Conservation (phyloP, 2,329 filamentous ascomycete genomes). For the Fusarium sp. region DNA sequence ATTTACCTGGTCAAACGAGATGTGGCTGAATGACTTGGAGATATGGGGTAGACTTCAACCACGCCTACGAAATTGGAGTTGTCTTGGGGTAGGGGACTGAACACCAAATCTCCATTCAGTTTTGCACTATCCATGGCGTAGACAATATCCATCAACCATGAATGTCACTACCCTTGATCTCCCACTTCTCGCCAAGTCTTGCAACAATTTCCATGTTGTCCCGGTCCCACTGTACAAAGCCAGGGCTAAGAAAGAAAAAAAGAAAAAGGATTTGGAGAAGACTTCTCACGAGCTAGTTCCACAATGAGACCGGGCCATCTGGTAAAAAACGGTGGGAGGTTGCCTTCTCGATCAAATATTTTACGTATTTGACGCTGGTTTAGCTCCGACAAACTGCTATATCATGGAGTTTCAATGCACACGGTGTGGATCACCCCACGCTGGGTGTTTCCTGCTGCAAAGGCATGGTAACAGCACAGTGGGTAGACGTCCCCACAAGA, state of each 20-base stretch:
- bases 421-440: conserved; percentile 21
- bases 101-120: conserved; percentile 11
- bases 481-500: conserved; percentile 20
- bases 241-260: conserved; percentile 13
- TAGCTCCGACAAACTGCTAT: conserved; percentile 7
- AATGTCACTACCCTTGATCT: conserved; percentile 19
- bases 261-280: conserved; percentile 15
- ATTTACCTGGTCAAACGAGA: conserved; percentile 25
- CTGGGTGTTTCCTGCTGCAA: conserved; percentile 24
- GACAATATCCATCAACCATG: conserved; percentile 7
- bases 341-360: conserved; percentile 12
- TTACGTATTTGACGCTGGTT: conserved; percentile 35
- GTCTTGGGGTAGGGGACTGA: conserved; percentile 11
- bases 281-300: conserved; percentile 20
- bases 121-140: conserved; percentile 23
- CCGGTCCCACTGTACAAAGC: conserved; percentile 43
- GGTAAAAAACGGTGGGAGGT: conserved; percentile 30
- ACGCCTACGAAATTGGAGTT: conserved; percentile 7
- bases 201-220: conserved; percentile 24
- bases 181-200: conserved; percentile 16
- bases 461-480: conserved; percentile 29
- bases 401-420: conserved; percentile 17
- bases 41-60: not conserved
- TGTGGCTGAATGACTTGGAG: conserved; percentile 8
- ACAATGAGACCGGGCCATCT: conserved; percentile 23